Evolutionary conservation across 345 rosid species (phyloP).

Genomic region (Citrus inodora): DNA sequence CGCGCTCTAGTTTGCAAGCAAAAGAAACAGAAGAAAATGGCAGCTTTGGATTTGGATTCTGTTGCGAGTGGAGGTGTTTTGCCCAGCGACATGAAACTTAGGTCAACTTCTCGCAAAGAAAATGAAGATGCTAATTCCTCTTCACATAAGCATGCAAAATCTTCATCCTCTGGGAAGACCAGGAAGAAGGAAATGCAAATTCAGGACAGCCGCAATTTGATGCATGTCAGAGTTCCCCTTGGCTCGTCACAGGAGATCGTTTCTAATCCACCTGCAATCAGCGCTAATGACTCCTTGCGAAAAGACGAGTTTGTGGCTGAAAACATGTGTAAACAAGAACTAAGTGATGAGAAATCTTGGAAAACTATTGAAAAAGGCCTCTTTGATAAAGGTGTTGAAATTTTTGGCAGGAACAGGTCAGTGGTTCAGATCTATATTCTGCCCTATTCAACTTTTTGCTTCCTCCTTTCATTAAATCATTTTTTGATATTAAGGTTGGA

Average conservation of each 20-base stretch:
- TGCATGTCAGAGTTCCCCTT: conserved; percentile 36
- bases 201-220: conserved; percentile 32
- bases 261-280: conserved; percentile 38
- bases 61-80: conserved; percentile 58
- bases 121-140: conserved; percentile 78
- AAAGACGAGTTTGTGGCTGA: conserved; percentile 72
- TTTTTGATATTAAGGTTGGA: conserved; percentile 1
- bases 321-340: conserved; percentile 46
- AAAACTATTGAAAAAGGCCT: conserved; percentile 84
- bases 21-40: conserved; percentile 79
- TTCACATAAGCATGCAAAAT: conserved; percentile 65
- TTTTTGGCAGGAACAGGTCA: conserved; percentile 93
- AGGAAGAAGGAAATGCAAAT: conserved; percentile 50
- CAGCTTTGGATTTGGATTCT: conserved; percentile 73
- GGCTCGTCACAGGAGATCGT: conserved; percentile 38
- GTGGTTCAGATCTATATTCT: conserved; percentile 13
- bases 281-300: conserved; percentile 48
- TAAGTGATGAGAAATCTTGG: conserved; percentile 60
- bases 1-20: conserved; percentile 67
- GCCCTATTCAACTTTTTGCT: neutral
- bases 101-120: conserved; percentile 53
- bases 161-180: conserved; percentile 42
- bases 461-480: neutral
- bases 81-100: conserved; percentile 43
- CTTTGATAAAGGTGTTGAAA: conserved; percentile 87